Conservation (phyloP, 163 green algal genomes). For the Coccomyxa subellipsoidea region DNA sequence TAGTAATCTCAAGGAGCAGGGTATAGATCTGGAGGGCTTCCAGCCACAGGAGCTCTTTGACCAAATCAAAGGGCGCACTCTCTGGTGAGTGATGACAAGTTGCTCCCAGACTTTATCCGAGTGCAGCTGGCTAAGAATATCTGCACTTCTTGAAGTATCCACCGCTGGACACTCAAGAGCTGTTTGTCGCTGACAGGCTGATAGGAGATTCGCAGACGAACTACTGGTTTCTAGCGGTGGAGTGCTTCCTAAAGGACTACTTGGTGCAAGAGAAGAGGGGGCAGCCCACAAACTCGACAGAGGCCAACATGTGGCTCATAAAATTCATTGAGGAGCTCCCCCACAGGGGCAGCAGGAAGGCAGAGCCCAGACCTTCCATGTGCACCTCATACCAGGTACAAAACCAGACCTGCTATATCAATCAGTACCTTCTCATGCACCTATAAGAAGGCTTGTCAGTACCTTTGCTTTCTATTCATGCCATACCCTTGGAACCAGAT, state of each 20-base stretch:
- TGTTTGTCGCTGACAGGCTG: neutral
- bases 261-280: neutral
- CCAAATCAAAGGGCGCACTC: neutral
- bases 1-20: neutral
- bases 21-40: neutral
- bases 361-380: neutral
- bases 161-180: neutral
- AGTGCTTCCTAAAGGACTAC: slow-evolving; percentile 3
- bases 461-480: too few species aligned
- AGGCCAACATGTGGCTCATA: slow-evolving; percentile 10
- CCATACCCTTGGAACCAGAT: too few species aligned
- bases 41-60: neutral
- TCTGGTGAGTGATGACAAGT: neutral
- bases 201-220: neutral
- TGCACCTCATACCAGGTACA: neutral
- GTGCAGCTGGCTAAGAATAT: too few species aligned
- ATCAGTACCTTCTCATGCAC: too few species aligned
- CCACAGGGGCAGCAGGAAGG: neutral
- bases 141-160: neutral
- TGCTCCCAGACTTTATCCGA: too few species aligned
- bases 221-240: slow-evolving; percentile 2
- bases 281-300: neutral
- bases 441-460: too few species aligned
- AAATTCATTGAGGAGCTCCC: slow-evolving; percentile 1
- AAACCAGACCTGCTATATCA: neutral